Evolutionary conservation across 2,329 filamentous ascomycete species (phyloP).

Genomic region (Raffaelea ambrosiae): DNA sequence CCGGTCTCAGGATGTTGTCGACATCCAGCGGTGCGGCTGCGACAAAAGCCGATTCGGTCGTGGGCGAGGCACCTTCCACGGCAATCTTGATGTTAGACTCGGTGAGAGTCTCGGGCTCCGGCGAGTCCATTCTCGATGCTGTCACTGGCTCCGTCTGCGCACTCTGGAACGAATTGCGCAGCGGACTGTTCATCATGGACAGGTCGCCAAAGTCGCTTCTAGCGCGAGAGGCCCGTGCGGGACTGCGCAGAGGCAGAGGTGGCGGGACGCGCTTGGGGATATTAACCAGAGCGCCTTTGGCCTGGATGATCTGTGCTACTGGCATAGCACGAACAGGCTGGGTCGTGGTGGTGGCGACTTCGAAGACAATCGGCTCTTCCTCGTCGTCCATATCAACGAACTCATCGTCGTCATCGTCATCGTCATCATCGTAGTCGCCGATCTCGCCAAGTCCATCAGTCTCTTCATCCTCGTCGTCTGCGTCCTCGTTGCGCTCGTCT

Average conservation of each 20-base stretch:
- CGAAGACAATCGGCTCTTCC: conserved; percentile 59
- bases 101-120: not conserved
- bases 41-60: not conserved
- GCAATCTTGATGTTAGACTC: not conserved
- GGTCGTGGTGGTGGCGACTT: conserved; percentile 50
- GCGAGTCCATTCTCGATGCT: not conserved
- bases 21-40: not conserved
- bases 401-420: conserved; percentile 36
- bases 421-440: conserved; percentile 22
- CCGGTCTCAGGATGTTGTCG: not conserved
- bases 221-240: conserved; percentile 49
- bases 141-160: not conserved
- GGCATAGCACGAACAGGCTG: conserved; percentile 50
- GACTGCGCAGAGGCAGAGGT: conserved; percentile 68
- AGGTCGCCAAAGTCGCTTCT: conserved; percentile 56
- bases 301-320: conserved; percentile 58
- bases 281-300: conserved; percentile 71
- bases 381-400: conserved; percentile 24
- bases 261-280: conserved; percentile 76
- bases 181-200: conserved; percentile 37
- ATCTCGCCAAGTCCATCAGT: conserved; percentile 28
- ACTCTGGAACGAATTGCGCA: conserved; percentile 37
- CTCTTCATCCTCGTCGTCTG: conserved; percentile 36
- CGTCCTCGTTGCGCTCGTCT: conserved; percentile 24
- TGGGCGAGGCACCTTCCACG: too few species aligned